These are phyloP conservation scores for Syncephalastrum contaminatum DNA, from an alignment of 371 early-diverging fungal genomes.

Conservation along the genomic window DNA sequence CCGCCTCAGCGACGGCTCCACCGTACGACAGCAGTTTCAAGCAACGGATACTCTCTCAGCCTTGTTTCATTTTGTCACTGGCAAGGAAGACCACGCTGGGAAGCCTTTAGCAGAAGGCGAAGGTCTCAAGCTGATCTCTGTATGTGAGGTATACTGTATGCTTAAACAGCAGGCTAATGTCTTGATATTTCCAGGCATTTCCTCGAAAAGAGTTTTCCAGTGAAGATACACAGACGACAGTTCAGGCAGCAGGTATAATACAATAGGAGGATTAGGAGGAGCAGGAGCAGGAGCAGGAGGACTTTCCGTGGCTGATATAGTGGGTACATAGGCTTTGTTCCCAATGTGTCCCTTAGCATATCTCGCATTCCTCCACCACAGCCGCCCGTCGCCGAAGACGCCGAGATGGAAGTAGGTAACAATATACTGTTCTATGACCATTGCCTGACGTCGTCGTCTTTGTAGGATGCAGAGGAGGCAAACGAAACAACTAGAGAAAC, in stretches of 20 bases:
- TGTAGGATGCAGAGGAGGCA: no score
- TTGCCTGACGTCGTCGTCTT: no score
- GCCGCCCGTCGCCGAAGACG: no score
- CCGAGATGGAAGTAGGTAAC: no score
- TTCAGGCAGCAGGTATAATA: slow-evolving; percentile 24
- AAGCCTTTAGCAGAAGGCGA: neutral
- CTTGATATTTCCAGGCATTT: slow-evolving; percentile 11
- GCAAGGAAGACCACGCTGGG: neutral
- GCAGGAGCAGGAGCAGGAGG: no score
- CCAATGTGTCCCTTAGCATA: slow-evolving; percentile 34
- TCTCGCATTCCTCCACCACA: neutral
- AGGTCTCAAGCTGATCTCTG: slow-evolving; percentile 13
- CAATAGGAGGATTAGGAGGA: no score
- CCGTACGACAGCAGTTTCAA: slow-evolving; percentile 27
- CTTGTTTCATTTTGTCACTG: slow-evolving; percentile 14
- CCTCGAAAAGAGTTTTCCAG: slow-evolving; percentile 13
- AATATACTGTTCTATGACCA: no score
- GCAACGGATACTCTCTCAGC: slow-evolving; percentile 4
- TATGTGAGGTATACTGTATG: neutral
- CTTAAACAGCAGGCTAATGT: neutral
- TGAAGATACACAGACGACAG: slow-evolving; percentile 10
- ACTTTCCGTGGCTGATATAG: neutral
- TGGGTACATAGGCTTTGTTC: slow-evolving; percentile 22
- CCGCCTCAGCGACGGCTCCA: slow-evolving; percentile 25
- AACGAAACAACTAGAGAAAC: no score